Evolutionary conservation across 2,329 filamentous ascomycete species (phyloP), one percentile per base, ranked within the genome.

Genomic region (Xylariaceae sp.): DNA sequence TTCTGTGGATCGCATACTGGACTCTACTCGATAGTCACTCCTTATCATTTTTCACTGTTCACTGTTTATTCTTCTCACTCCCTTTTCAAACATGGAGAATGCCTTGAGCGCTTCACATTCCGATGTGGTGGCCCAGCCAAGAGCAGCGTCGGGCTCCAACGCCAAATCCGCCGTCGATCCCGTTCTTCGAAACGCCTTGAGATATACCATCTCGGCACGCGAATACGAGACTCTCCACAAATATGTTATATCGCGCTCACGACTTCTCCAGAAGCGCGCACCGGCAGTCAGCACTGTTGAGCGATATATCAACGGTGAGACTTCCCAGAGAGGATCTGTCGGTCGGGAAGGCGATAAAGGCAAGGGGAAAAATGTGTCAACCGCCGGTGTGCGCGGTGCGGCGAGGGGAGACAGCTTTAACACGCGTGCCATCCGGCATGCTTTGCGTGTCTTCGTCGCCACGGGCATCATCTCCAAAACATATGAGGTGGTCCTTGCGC

Each of bases 151-250:
- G 5, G 68, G 65, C 23, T 44, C 67, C 1, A 67, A 65, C 44
- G 60, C 68, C 7, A 67, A 59, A 57, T 68, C 73, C 2, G 67
- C 74, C 44, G 72, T 75, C 60, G 88, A 93, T 66, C 88, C 89
- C 4, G 81, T 95, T 63, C 81, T 95, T 58, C 89, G 90, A 74
- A 95, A 94, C 73, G 87, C 90, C 49, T 80, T 97, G 60, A 88
- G 92, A 66, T 92, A 96, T 75, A 94, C 89, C 59, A 91, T 92
- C 71, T 88, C 86, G 5, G 86, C 90, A 48, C 86, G 88, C 73
- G 92, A 97, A 73, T 97, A 97, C 74, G 87, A 90, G 66, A 78
- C 88, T 1, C 82, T 97, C 15, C 91, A 96, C 74, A 87, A 88
- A 70, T 92, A 92, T 71, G 82, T 96, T 56, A 81, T 94, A 54